These are phyloP conservation scores for Myriosclerotinia duriaeana DNA, from an alignment of 2,329 filamentous ascomycete genomes.

Conservation along the genomic window DNA sequence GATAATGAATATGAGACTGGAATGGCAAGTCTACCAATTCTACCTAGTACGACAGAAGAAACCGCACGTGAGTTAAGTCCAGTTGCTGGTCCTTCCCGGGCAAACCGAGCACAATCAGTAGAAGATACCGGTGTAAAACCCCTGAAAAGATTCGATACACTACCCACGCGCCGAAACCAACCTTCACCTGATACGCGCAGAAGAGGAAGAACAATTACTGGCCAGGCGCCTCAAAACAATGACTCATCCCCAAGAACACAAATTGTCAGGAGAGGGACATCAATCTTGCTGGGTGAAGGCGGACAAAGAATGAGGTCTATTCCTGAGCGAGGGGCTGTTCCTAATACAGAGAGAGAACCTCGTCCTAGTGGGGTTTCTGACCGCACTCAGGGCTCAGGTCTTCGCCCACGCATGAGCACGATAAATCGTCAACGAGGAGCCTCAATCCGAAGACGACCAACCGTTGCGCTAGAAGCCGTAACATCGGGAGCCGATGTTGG, in stretches of 20 bases:
- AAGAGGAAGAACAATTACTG: constrained; percentile 17
- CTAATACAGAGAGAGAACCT: constrained; percentile 1
- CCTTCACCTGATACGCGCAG: constrained; percentile 17
- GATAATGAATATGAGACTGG: constrained; percentile 17
- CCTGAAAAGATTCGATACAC: constrained; percentile 20
- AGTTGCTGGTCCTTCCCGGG: neutral
- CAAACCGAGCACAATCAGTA: neutral
- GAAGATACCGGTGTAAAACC: constrained; percentile 5
- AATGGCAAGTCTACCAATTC: neutral
- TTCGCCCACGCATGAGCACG: constrained; percentile 19
- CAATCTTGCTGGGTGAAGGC: neutral
- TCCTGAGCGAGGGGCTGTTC: constrained; percentile 15
- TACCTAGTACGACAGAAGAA: constrained; percentile 4
- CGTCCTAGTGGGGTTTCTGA: constrained; percentile 11
- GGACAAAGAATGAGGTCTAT: constrained; percentile 13
- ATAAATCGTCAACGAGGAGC: constrained; percentile 19
- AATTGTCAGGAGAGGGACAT: constrained; percentile 17
- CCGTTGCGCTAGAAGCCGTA: constrained; percentile 20
- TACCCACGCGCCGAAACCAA: constrained; percentile 11
- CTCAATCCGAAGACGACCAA: constrained; percentile 19
- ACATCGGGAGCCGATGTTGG: constrained; percentile 20
- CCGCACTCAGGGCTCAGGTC: constrained; percentile 16
- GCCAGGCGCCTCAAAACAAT: constrained; percentile 12
- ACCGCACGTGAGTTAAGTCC: constrained; percentile 4
- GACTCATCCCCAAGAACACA: neutral